Evolutionary conservation across 2,329 filamentous ascomycete genomes (phyloP), one percentile per base, ranked within the genome.

Genomic region (Uncinocarpus reesii): DNA sequence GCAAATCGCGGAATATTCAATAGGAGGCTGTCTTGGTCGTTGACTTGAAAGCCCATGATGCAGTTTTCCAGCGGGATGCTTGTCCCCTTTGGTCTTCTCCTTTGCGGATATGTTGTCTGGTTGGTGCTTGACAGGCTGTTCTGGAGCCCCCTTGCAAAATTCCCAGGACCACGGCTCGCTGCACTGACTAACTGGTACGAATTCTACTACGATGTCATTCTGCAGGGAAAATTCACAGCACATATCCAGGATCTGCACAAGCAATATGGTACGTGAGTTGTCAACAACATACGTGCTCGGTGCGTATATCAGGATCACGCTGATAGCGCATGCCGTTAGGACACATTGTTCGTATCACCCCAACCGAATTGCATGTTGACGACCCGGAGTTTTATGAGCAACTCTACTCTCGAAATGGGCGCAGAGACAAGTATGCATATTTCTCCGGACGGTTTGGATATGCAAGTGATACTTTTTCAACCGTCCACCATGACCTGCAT

Each of bases 131-230:
- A 52, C 31, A 52, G 55, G 24, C 44, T 57, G 2, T 57, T 51
- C 28, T 53, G 55, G 37, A 54, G 52, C 32, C 57, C 57, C 2
- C 49, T 59, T 36, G 49, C 55, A 32, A 53, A 52, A 35, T 56
- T 59, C 16, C 54, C 57, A 1, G 57, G 57, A 7, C 57, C 57
- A 23, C 51, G 50, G 44, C 37, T 55, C 3, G 55, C 54, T 16
- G 58, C 57, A 15, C 15, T 56, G 10, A 57, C 55, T 15, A 42
- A 46, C 35, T 60, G 57, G 58, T 60, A 60, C 42, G 59, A 61
- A 28, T 56, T 56, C 28, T 61, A 60, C 47, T 60, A 57, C 47
- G 58, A 62, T 49, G 54, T 58, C 13, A 32, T 57, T 47, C 46
- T 42, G 21, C 38, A 53, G 7, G 60, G 60, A 4, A 52, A 57